Base-by-base conservation (phyloP, 2,329 filamentous ascomycete genomes). In the Cryphonectria parasitica region DNA sequence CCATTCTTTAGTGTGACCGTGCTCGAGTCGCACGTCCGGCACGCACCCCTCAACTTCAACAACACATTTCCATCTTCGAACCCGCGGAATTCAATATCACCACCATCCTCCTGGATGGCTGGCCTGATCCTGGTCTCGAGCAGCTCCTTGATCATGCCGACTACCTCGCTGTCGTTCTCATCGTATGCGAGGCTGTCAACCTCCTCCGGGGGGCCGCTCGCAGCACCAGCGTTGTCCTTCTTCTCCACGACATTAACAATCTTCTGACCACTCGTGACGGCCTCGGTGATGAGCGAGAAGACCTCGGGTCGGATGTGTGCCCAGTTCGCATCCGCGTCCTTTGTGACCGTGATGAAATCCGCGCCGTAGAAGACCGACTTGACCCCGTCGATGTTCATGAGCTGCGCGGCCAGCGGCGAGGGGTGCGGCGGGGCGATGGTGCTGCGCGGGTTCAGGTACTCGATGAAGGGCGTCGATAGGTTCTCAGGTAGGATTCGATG, bases 141-240 rank as follows among this genome's bases (percentile, higher is more conserved):
- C 43, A 99, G 84, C 83, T 99, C 96, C 84, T 98, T 97, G 83
- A 99, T 98, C 96, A 98, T 98, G 71, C 94, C 92, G 11, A 99
- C 92, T 15, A 98, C 93, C 82, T 99, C 96, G 75, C 91, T 91
- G 79, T 99, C 96, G 73, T 97, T 91, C 78, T 97, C 94, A 76
- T 95, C 90, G 80, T 95, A 97, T 31, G 89, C 89, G 66, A 97
- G 84, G 72, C 89, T 92, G 76, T 97, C 94, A 72, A 88, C 84
- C 77, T 90, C 88, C 22, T 34, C 70, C 36, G 41, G 63, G 73
- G 76, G 22, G 19, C 45, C 80, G 65, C 81, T 81, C 70, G 82
- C 82, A 76, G 87, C 83, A 39, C 83, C 82, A 0, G 34, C 62
- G 7, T 39, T 61, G 74, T 88, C 78, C 71, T 88, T 89, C 75